These are phyloP conservation scores for Pelargonium citronellum DNA, from an alignment of 441 rosid species.

Conservation along the genomic window DNA sequence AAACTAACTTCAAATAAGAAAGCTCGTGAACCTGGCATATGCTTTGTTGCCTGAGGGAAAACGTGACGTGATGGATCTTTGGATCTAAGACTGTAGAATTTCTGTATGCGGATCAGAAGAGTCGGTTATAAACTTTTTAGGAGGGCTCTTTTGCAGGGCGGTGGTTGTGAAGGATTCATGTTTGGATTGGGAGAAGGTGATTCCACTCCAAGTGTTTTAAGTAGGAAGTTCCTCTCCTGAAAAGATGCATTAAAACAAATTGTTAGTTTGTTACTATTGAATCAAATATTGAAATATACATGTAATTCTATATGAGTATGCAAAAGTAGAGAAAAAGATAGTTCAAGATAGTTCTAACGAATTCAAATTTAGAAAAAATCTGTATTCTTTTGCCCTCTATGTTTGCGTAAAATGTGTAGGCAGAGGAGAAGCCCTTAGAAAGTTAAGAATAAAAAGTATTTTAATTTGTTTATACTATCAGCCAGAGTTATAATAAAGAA, in stretches of 20 bases:
- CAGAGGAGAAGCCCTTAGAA: no score
- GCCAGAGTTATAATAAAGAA: background rate
- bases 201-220: slow-evolving; percentile 88
- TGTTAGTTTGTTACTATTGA: slow-evolving; percentile 27
- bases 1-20: slow-evolving; percentile 25
- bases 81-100: slow-evolving; percentile 18
- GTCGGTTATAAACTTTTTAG: slow-evolving; percentile 69
- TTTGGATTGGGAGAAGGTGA: slow-evolving; percentile 56
- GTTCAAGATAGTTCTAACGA: background rate
- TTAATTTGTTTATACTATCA: background rate
- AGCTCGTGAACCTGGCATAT: slow-evolving; percentile 27
- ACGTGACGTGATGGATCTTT: slow-evolving; percentile 20
- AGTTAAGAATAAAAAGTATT: background rate
- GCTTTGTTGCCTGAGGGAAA: slow-evolving; percentile 25
- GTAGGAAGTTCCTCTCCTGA: slow-evolving; percentile 91
- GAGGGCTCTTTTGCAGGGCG: slow-evolving; percentile 94
- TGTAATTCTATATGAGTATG: slow-evolving; percentile 4
- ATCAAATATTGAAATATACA: slow-evolving; percentile 13
- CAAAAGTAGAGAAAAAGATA: background rate
- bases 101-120: slow-evolving; percentile 29
- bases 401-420: background rate
- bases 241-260: slow-evolving; percentile 18
- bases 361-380: no score
- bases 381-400: background rate
- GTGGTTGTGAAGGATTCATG: slow-evolving; percentile 64